Base-by-base conservation (phyloP, 116 monocot species). In the Thalassia testudinum region DNA sequence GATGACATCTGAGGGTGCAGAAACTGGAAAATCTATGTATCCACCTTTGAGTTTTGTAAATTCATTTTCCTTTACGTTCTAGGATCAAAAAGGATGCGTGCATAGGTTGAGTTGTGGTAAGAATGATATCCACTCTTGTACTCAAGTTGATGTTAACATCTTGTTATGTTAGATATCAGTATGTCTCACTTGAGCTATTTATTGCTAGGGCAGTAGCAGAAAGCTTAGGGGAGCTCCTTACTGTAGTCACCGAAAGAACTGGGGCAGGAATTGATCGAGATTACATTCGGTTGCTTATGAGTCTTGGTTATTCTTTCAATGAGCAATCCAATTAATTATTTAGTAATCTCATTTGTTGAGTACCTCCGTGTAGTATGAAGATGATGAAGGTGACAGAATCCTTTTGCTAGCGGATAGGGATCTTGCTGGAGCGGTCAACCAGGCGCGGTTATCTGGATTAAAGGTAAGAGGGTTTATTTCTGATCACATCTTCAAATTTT, bases 371-470 rank as follows among this genome's bases (percentile, higher is more conserved):
- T 63, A 95, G 95, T 95, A 95, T 63, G 81, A 87, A 57, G 95
- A 95, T 66, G 95, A 95, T 54, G 95, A 95, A 75, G 87, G 79
- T 21, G 95, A 95, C 63, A 78, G 52, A 49, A 76, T 95, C 54
- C 50, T 95, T 17, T 64, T 95, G 27, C 42, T 79, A 27, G 67
- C 81, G 14, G 84, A 95, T 66, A 64, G 37, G 48, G 95, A 95
- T 62, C 87, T 95, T 74, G 54, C 64, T 44, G 81, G 62, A 54
- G 95, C 95, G 43, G 75, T 87, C 12, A 74, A 68, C 42, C 66
- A 81, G 61, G 87, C 88, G 43, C 81, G 74, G 72, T 54, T 62
- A 52, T 74, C 72, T 10, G 95, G 88, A 16, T 74, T 43, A 64
- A 95, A 95, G 88, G 95, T 95, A 45, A 45, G 7, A 14, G 40